phyloP scores from a whole-genome alignment of 495 filamentous ascomycete genomes.

The Melanomma pulvis-pyrius region DNA sequence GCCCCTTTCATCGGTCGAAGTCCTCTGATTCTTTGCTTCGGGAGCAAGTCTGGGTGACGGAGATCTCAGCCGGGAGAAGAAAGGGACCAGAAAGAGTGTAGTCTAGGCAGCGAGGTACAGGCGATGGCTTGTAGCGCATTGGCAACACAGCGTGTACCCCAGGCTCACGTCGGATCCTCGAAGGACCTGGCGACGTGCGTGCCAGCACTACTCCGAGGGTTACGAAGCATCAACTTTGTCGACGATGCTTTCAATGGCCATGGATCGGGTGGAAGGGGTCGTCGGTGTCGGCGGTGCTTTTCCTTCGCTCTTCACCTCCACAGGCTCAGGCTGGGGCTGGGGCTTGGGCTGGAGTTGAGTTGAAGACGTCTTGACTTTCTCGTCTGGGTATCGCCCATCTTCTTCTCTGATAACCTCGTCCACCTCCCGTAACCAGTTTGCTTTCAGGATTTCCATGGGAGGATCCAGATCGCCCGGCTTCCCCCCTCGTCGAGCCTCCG shows the following conservation, averaged over 20 bases:
- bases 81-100: not conserved
- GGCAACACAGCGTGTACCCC: not conserved
- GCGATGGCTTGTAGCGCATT: not conserved
- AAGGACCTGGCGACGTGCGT: not conserved
- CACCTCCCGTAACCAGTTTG: slow-evolving; percentile 37
- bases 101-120: not conserved
- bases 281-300: slow-evolving; percentile 36
- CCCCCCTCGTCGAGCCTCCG: slow-evolving; percentile 35
- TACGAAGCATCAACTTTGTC: slow-evolving; percentile 33
- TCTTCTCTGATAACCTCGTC: slow-evolving; percentile 33
- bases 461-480: slow-evolving; percentile 38
- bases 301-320: slow-evolving; percentile 15
- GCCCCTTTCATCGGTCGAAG: not conserved
- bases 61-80: not conserved
- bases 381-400: slow-evolving; percentile 2
- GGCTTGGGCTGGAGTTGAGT: slow-evolving; percentile 9
- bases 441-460: slow-evolving; percentile 37
- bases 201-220: not conserved
- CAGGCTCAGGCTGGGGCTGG: slow-evolving; percentile 15
- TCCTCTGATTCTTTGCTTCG: not conserved
- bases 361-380: slow-evolving; percentile 4
- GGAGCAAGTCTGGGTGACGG: not conserved
- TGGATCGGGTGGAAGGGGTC: slow-evolving; percentile 36
- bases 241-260: slow-evolving; percentile 40
- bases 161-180: slow-evolving; percentile 1